These are phyloP conservation scores for Starmerella khaoyaiensis DNA, from an alignment of 805 yeast genomes.

Conservation along the genomic window DNA sequence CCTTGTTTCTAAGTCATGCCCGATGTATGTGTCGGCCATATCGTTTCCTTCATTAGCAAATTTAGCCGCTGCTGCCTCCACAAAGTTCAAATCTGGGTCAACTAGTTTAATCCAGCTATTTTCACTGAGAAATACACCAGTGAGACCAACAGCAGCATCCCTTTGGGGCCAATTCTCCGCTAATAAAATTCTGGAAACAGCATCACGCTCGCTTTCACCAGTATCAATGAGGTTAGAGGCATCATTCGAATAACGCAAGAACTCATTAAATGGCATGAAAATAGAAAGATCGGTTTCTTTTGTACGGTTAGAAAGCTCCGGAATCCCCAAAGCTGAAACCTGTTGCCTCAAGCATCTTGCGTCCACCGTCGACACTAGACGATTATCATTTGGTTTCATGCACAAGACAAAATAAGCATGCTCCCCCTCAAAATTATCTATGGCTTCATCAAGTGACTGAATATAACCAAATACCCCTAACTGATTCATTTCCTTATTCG, in stretches of 20 bases:
- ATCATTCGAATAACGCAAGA: conserved; percentile 23
- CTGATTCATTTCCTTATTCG: conserved; percentile 1
- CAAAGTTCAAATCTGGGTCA: conserved; percentile 29
- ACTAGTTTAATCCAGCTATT: conserved; percentile 31
- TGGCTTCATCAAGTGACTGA: conserved; percentile 27
- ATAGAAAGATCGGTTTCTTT: conserved; percentile 29
- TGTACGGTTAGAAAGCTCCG: conserved; percentile 32
- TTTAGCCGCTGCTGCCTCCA: conserved; percentile 26
- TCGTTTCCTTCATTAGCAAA: conserved; percentile 18
- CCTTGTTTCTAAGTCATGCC: conserved; percentile 26
- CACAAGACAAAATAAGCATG: conserved; percentile 33
- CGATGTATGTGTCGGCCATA: conserved; percentile 17
- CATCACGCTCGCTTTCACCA: conserved; percentile 25
- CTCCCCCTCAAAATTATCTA: conserved; percentile 30
- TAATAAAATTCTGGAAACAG: conserved; percentile 23
- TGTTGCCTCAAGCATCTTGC: conserved; percentile 34
- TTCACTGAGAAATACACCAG: conserved; percentile 33
- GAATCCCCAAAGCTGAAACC: conserved; percentile 31
- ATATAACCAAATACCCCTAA: conserved; percentile 13
- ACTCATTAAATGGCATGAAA: conserved; percentile 31
- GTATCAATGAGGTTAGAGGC: conserved; percentile 2
- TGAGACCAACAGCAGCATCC: conserved; percentile 30
- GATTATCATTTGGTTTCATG: conserved; percentile 32
- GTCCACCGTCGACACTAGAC: conserved; percentile 29
- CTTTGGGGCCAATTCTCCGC: conserved; percentile 28